Base-by-base conservation (phyloP, 2,329 filamentous ascomycete genomes). In the Fusarium sp. region DNA sequence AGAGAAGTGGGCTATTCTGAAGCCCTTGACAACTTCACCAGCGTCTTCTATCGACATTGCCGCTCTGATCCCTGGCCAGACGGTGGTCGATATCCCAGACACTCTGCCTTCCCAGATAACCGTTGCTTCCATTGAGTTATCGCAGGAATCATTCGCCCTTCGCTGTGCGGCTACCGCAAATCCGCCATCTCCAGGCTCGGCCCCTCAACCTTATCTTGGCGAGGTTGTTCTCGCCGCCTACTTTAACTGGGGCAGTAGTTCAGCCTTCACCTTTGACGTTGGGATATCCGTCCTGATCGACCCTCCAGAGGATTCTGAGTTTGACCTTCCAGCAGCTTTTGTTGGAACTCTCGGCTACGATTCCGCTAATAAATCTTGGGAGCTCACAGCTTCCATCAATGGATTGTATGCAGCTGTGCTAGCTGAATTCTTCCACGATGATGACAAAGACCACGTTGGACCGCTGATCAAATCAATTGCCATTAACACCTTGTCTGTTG, bases 391-490 rank as follows among this genome's bases (percentile, higher is more conserved):
- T 3, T 35, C 62, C 0, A 39, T 74, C 7, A 47, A 27, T 0
- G 50, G 58, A 3, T n/a, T 73, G 5, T 68, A 73, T 4, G 68
- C 68, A 0, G 62, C 63, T 4, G 54, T 61, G 0, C 46, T 75
- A 0, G 31, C 31, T 1, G 71, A 67, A 15, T 75, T 75, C 42
- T 73, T 73, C 25, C 42, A 62, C 1, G n/a, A 71, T 5, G 41
- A 61, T 10, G 33, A 36, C 1, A 45, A 61, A 7, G 42, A 49
- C 5, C 71, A 75, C 4, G 49, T 72, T 17, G 33, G 42, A 2
- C 63, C 65, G 0, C 7, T 73, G 6, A 63, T 75, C 18, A 52
- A 62, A 1, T 68, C 71, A 20, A 75, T 75, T 27, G 55, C 14
- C 4, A 63, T 75, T 17, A 55, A 62, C 1, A 68, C 35, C 9